Conservation (phyloP, 768 basidiomycete species). For the Rhodosporidiobolus sp. region DNA sequence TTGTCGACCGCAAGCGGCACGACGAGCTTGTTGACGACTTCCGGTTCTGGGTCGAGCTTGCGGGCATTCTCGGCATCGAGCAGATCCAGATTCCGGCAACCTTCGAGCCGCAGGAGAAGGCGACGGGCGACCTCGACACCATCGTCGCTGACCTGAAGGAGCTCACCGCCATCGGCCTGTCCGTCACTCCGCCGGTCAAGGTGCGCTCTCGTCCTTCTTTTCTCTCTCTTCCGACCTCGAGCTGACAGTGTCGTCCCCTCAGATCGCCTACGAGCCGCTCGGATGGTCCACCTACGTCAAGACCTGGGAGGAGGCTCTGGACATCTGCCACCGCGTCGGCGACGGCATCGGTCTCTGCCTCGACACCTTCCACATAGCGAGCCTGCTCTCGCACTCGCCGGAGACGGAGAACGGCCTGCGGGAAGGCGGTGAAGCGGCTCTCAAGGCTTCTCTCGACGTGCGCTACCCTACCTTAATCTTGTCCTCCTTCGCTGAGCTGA, state of each 20-base stretch:
- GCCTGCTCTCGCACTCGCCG: slow-evolving; percentile 1
- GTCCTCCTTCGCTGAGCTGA: not conserved
- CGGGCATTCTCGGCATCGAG: slow-evolving; percentile 9
- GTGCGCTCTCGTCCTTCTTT: not conserved
- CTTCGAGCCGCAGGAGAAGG: slow-evolving; percentile 2
- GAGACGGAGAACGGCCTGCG: not conserved
- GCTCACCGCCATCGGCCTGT: slow-evolving; percentile 1
- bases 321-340: slow-evolving; percentile 14
- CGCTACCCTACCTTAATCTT: not conserved
- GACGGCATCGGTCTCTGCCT: slow-evolving; percentile 25
- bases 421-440: slow-evolving; percentile 3
- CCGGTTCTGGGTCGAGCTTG: slow-evolving; percentile 15
- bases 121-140: not conserved
- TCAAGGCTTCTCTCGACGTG: slow-evolving; percentile 14
- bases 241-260: not conserved
- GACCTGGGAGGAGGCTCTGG: slow-evolving; percentile 15
- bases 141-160: slow-evolving; percentile 13
- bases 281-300: slow-evolving; percentile 14
- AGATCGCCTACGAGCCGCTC: slow-evolving; percentile 22
- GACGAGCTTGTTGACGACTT: not conserved
- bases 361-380: slow-evolving; percentile 27
- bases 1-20: slow-evolving; percentile 6
- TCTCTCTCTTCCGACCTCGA: not conserved
- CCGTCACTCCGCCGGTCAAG: slow-evolving; percentile 12
- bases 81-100: slow-evolving; percentile 19